Evolutionary conservation across 306 rosid genomes (phyloP).

Genomic region (Gastrolobium bilobum): DNA sequence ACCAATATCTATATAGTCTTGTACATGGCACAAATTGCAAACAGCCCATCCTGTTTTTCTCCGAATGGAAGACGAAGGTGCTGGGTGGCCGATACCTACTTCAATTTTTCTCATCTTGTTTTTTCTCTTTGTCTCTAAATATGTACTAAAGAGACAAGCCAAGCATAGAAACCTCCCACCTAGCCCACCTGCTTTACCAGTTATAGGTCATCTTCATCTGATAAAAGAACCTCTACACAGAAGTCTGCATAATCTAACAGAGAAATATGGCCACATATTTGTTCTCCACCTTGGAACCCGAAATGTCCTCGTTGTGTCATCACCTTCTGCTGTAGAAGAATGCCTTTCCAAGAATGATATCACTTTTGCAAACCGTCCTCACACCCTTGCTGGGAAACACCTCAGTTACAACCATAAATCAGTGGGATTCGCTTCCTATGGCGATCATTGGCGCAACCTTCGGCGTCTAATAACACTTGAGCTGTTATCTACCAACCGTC

Average conservation of each 20-base stretch:
- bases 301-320: conserved; percentile 47
- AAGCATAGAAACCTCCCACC: conserved; percentile 50
- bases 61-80: background rate
- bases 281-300: conserved; percentile 51
- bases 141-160: background rate
- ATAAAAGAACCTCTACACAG: conserved; percentile 46
- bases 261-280: conserved; percentile 48
- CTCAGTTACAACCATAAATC: conserved; percentile 39
- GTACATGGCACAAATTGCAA: background rate
- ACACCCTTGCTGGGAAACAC: conserved; percentile 42
- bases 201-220: conserved; percentile 62
- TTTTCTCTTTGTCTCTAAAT: background rate
- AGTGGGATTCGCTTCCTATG: conserved; percentile 43
- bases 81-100: background rate
- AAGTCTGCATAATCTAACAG: conserved; percentile 38
- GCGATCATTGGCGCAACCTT: conserved; percentile 57
- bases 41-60: no score
- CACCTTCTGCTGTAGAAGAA: conserved; percentile 52
- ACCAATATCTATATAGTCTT: no score
- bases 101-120: conserved; percentile 17
- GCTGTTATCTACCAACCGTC: conserved; percentile 37
- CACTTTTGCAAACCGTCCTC: conserved; percentile 59
- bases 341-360: conserved; percentile 41
- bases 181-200: conserved; percentile 53
- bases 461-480: conserved; percentile 40